Base-by-base conservation (phyloP, 2,329 filamentous ascomycete species). In the Cercospora citrullina region DNA sequence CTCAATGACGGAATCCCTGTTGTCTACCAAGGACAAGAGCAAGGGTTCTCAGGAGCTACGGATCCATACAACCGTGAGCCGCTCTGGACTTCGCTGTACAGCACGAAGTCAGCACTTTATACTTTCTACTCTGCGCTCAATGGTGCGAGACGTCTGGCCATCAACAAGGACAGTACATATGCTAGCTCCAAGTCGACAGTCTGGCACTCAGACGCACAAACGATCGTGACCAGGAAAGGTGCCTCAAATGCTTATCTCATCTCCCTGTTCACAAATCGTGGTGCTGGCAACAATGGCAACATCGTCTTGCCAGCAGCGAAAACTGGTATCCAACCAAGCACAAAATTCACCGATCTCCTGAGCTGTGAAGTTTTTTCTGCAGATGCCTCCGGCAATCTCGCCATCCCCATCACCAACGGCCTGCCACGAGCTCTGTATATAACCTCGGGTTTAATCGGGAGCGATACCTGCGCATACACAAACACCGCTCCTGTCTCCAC, bases 1-100 rank as follows among this genome's bases (percentile, higher is more conserved):
- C 82, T 90, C 16, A 80, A 80, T 2, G 81, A 88, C 63, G 88
- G 88, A 16, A 85, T 90, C 48, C 87, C 87, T 0, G 86, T 89
- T 63, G 81, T 89, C 30, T 90, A 90, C 77, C 84, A 88, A 69
- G 88, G 87, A 28, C 86, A 87, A 69, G 88, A 90, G 76, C 88
- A 90, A 73, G 85, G 84, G 60, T 86, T 84, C 72, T 75, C 79
- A 1, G 74, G 73, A 12, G 28, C 68, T 5, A 72, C 72, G 10
- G 72, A 71, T 48, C 80, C 80, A 0, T 73, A 72, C 60, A 80
- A 81, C 61, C 75, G 80, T 28, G 80, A 80, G 64, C 78, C 79
- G 4, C 69, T 78, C 5, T 81, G 80, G 80, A 68, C 75, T 12
- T 74, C 75, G 1, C 71, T 68, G 1, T 83, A 83, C 74, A 75